Percentiles rank a stretch among this genome's conserved stretches.
Conservation (phyloP, 768 basidiomycete species). For the Neoboletus brunneissimus region DNA sequence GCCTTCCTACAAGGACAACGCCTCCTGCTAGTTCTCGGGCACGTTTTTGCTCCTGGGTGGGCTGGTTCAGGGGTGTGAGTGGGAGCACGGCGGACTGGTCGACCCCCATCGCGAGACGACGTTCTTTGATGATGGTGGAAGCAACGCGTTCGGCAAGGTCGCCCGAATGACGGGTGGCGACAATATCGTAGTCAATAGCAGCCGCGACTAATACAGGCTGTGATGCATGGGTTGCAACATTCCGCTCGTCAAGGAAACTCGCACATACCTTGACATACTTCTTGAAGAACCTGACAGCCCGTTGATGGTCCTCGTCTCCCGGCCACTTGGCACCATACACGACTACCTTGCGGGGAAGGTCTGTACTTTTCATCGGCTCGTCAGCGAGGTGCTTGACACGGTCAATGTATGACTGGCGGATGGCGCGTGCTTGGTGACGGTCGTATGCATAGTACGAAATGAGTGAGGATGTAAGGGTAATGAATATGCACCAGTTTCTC, state of each 20-base stretch:
- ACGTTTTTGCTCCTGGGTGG: constrained; percentile 49
- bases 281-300: constrained; percentile 84
- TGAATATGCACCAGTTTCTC: constrained; percentile 93
- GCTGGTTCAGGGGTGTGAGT: constrained; percentile 51
- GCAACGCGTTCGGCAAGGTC: constrained; percentile 78
- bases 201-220: constrained; percentile 94
- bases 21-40: constrained; percentile 76
- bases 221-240: constrained; percentile 1
- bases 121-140: constrained; percentile 65
- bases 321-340: constrained; percentile 93
- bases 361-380: constrained; percentile 60
- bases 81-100: constrained; percentile 46
- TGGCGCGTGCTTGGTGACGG: constrained; percentile 71
- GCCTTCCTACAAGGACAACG: constrained; percentile 79
- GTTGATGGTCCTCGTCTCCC: constrained; percentile 89
- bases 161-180: constrained; percentile 79
- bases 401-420: constrained; percentile 75
- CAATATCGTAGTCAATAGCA: constrained; percentile 87
- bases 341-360: constrained; percentile 71
- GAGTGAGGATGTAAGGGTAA: constrained; percentile 67
- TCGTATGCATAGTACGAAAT: constrained; percentile 83
- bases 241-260: constrained; percentile 10
- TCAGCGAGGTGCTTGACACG: constrained; percentile 78
- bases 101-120: constrained; percentile 65
- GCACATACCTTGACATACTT: constrained; percentile 91